Evolutionary conservation across 2,329 filamentous ascomycete genomes (phyloP).

Genomic region (Neopestalotiopsis clavispora): DNA sequence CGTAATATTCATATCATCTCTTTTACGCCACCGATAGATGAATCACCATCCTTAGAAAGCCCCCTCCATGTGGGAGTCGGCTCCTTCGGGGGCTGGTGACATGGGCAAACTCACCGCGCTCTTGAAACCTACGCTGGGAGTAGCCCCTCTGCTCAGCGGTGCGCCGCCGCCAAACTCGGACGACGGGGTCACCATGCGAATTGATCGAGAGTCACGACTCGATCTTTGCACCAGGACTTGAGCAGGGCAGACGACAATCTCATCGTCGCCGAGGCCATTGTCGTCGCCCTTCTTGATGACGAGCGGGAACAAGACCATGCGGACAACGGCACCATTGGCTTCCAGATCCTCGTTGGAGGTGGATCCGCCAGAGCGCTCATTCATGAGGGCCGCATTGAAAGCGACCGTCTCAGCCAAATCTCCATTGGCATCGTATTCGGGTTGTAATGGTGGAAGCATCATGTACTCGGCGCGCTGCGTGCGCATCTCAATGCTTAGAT

Average conservation of each 20-base stretch:
- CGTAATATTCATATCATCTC: background rate
- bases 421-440: slow-evolving; percentile 92
- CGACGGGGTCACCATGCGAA: slow-evolving; percentile 49
- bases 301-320: slow-evolving; percentile 92
- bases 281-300: slow-evolving; percentile 97
- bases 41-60: background rate
- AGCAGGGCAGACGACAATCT: slow-evolving; percentile 93
- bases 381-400: slow-evolving; percentile 95
- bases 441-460: slow-evolving; percentile 94
- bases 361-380: slow-evolving; percentile 77
- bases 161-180: slow-evolving; percentile 60
- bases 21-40: background rate
- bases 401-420: slow-evolving; percentile 85
- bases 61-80: slow-evolving; percentile 11
- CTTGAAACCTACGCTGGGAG: slow-evolving; percentile 25
- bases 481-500: slow-evolving; percentile 94
- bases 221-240: slow-evolving; percentile 81
- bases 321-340: slow-evolving; percentile 75
- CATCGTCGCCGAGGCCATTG: slow-evolving; percentile 83
- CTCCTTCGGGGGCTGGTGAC: slow-evolving; percentile 12
- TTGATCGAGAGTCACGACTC: slow-evolving; percentile 33
- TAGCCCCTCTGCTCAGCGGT: slow-evolving; percentile 36
- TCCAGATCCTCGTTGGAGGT: slow-evolving; percentile 82
- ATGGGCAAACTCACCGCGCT: slow-evolving; percentile 26
- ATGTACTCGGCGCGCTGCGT: slow-evolving; percentile 96